A percentile compares a stretch with the other conserved stretches of the same genome.
Conservation (phyloP, 2,329 filamentous ascomycete genomes). For the Fusarium pilosicola region DNA sequence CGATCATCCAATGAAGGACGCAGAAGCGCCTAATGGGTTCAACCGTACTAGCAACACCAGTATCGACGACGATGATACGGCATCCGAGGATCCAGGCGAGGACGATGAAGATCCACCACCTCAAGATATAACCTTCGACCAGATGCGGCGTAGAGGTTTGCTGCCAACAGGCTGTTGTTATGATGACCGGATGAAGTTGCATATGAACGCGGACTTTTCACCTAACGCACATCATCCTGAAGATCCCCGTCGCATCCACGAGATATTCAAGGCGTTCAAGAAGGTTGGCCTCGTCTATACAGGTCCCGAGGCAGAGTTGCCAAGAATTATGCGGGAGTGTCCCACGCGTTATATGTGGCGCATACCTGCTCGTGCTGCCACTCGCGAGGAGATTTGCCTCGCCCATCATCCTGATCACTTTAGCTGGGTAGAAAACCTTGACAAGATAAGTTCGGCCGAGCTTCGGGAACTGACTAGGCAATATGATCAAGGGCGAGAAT, state of each 20-base stretch:
- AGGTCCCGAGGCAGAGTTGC: slow-evolving; percentile 65
- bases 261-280: slow-evolving; percentile 91
- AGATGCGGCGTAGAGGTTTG: slow-evolving; percentile 57
- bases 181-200: slow-evolving; percentile 94
- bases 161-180: slow-evolving; percentile 85
- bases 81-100: slow-evolving; percentile 49
- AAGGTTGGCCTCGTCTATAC: slow-evolving; percentile 79
- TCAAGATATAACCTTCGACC: slow-evolving; percentile 51
- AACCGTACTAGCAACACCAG: slow-evolving; percentile 26
- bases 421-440: slow-evolving; percentile 75
- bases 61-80: slow-evolving; percentile 48
- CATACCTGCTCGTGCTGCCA: slow-evolving; percentile 82
- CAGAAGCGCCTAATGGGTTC: slow-evolving; percentile 44
- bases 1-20: slow-evolving; percentile 58
- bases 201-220: slow-evolving; percentile 83
- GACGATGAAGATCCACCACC: slow-evolving; percentile 51
- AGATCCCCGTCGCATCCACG: slow-evolving; percentile 89
- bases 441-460: slow-evolving; percentile 66
- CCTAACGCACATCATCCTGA: slow-evolving; percentile 88
- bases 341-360: slow-evolving; percentile 76
- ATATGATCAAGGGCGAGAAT: slow-evolving; percentile 74
- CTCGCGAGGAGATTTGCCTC: slow-evolving; percentile 79
- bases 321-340: slow-evolving; percentile 60
- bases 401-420: slow-evolving; percentile 84
- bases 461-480: slow-evolving; percentile 73